A percentile compares a stretch with the other conserved stretches of the same genome.
phyloP scores from a whole-genome alignment of 805 yeast species.

The Kodamaea nitidulidarum region DNA sequence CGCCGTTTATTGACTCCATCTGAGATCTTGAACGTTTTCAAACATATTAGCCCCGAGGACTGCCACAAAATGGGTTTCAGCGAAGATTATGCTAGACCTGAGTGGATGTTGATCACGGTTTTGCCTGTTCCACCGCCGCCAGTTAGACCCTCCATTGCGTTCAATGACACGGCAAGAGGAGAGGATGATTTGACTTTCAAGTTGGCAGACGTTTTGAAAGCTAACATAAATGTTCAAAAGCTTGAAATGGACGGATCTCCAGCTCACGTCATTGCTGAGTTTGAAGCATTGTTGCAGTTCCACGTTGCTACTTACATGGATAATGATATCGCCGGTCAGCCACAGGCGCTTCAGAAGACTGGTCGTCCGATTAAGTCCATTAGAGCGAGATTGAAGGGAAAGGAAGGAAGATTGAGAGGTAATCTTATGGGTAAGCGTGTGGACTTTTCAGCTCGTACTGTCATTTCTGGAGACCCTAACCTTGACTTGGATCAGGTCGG shows the following conservation, averaged over 20 bases:
- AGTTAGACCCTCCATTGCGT: constrained; percentile 97
- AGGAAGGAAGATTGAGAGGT: constrained; percentile 98
- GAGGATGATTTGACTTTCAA: constrained; percentile 98
- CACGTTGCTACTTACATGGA: constrained; percentile 99
- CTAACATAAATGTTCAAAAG: constrained; percentile 94
- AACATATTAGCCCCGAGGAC: constrained; percentile 84
- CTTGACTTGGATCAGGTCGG: constrained; percentile 97
- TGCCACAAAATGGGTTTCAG: constrained; percentile 80
- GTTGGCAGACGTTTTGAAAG: constrained; percentile 93
- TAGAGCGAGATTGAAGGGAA: constrained; percentile 99
- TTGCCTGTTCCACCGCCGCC: constrained; percentile 99
- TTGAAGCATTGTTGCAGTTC: constrained; percentile 90
- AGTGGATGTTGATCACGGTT: constrained; percentile 97
- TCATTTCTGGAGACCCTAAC: constrained; percentile 98
- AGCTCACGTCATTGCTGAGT: constrained; percentile 94
- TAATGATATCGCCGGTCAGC: constrained; percentile 99
- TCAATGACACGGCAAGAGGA: constrained; percentile 96
- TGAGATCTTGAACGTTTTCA: constrained; percentile 87
- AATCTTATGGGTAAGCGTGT: constrained; percentile 99
- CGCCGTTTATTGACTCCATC: constrained; percentile 82
- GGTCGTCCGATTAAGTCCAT: constrained; percentile 98
- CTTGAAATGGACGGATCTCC: constrained; percentile 99
- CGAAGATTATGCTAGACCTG: constrained; percentile 97
- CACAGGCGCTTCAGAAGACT: constrained; percentile 96
- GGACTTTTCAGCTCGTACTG: constrained; percentile 97